A percentile compares a stretch with the other conserved stretches of the same genome.
Evolutionary conservation across 73 alveolate species (phyloP).

Genomic region (Stentor coeruleus): DNA sequence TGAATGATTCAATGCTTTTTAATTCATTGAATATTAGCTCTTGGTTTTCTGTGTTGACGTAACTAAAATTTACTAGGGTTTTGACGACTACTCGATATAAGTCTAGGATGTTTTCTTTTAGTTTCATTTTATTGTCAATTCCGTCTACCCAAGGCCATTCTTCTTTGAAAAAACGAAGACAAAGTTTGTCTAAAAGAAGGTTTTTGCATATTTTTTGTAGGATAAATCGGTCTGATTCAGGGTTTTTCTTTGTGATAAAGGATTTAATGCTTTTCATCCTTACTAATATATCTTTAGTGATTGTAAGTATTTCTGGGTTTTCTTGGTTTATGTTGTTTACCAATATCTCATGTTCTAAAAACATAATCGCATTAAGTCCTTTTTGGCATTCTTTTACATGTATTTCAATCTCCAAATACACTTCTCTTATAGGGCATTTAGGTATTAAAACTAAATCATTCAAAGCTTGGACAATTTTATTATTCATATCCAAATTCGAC

Average conservation of each 20-base stretch:
- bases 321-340: neutral
- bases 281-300: neutral
- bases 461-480: no score
- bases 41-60: neutral
- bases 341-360: neutral
- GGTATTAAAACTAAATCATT: neutral
- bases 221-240: neutral
- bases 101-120: neutral
- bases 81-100: neutral
- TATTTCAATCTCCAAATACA: neutral
- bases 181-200: neutral
- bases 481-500: neutral
- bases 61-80: neutral
- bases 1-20: neutral
- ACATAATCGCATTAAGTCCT: neutral
- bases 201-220: neutral
- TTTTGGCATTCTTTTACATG: neutral
- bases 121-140: neutral
- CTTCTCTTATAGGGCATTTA: neutral
- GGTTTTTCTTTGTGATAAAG: neutral
- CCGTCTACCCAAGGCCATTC: constrained; percentile 6
- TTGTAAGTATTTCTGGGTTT: neutral
- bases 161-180: neutral
- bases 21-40: neutral
- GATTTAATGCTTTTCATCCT: neutral